These are phyloP conservation scores for Coelastrella sp. DNA, from an alignment of 139 green algal species.

Conservation along the genomic window DNA sequence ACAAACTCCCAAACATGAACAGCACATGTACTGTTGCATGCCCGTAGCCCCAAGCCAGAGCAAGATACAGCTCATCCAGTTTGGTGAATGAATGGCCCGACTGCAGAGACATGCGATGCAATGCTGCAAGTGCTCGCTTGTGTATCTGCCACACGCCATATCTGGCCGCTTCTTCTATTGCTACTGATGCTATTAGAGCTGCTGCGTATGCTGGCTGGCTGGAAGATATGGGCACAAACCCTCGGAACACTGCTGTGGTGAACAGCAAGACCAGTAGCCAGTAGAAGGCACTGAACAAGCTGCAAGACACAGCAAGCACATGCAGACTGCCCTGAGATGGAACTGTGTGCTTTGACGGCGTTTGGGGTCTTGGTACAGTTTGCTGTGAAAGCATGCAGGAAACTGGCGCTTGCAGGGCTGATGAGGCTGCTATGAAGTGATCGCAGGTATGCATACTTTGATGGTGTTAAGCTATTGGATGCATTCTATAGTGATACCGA, in stretches of 20 bases:
- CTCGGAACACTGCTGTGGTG: constrained; percentile 60
- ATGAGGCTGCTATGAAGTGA: too few species aligned
- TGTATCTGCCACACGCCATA: constrained; percentile 52
- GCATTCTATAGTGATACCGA: too few species aligned
- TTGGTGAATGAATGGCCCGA: too few species aligned
- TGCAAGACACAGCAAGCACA: neutral
- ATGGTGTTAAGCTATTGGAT: neutral
- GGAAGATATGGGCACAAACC: constrained; percentile 52
- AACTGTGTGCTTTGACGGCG: neutral
- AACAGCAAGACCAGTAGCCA: constrained; percentile 66
- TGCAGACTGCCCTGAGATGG: too few species aligned
- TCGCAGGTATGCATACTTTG: too few species aligned
- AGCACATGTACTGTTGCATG: constrained; percentile 62
- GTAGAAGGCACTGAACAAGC: constrained; percentile 62
- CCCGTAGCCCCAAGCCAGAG: too few species aligned
- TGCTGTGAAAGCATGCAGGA: too few species aligned
- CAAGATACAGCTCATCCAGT: too few species aligned
- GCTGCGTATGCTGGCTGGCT: constrained; percentile 53
- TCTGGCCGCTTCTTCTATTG: constrained; percentile 58
- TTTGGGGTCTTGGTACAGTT: neutral
- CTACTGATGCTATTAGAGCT: constrained; percentile 55
- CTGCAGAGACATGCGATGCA: constrained; percentile 39
- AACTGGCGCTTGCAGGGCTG: too few species aligned
- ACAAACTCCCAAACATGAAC: constrained; percentile 66
- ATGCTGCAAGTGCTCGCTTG: neutral